Base-by-base conservation (phyloP, 78 protist genomes). In the Bigelowiella natans region DNA sequence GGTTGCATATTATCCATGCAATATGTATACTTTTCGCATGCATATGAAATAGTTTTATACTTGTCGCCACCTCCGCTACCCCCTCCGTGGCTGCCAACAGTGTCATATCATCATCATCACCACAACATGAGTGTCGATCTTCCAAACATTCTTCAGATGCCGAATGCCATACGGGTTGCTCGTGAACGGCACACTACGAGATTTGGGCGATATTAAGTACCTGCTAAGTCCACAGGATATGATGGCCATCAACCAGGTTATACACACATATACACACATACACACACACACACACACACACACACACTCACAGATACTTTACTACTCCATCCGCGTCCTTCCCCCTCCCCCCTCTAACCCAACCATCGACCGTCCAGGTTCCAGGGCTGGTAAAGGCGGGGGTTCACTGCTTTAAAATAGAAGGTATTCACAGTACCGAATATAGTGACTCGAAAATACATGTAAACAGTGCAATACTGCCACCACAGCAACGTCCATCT, bases 131-230 rank as follows among this genome's bases (percentile, higher is more conserved):
- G n/a, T n/a, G n/a, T n/a, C n/a, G n/a, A 7, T 18, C 86, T 83
- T 36, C 2, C 36, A 1, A 36, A 2, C 1, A 2, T 36, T 2
- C 86, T 85, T 73, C 86, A 40, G 39, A 31, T 90, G 92, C 92
- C 88, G 92, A 31, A 29, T 83, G 88, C 92, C 92, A 18, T 90
- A 90, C 39, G 82, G 82, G 30, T 82, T 90, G 2, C 28, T 90
- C 34, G 64, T 90, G 39, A 29, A 90, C 26, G 92, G 92, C 36
- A 1, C 0, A 83, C 88, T 38, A 38, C 28, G 0, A 18, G 38
- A 30, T 2, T 2, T 90, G 40, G 30, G 37, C 31, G 85, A 36
- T 82, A 0, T 34, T 11, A 29, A 39, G 36, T 88, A 88, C 82
- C 82, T 88, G 37, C 90, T 88, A 73, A 34, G 39, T 1, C 90